Percentiles rank a stretch among this genome's conserved stretches.
These are phyloP conservation scores for Penicillium aurantiogriseum DNA, from an alignment of 2,329 filamentous ascomycete species.

Conservation along the genomic window DNA sequence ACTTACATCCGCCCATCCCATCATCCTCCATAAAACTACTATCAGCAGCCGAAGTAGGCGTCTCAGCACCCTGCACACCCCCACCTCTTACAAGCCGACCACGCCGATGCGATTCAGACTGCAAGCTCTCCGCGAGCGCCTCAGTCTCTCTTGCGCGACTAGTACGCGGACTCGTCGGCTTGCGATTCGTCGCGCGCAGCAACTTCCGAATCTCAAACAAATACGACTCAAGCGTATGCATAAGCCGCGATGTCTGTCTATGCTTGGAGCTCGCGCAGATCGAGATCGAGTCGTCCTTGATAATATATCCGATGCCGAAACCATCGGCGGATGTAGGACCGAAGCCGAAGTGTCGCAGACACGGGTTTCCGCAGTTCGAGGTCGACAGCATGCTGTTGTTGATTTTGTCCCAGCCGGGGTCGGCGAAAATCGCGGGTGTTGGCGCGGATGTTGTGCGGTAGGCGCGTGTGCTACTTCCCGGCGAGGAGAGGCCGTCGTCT, in stretches of 20 bases:
- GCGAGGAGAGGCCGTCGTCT: slow-evolving; percentile 43
- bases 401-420: slow-evolving; percentile 88
- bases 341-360: slow-evolving; percentile 92
- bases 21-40: slow-evolving; percentile 76
- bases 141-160: slow-evolving; percentile 63
- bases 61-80: slow-evolving; percentile 54
- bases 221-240: slow-evolving; percentile 87
- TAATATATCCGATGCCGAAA: slow-evolving; percentile 98
- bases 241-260: slow-evolving; percentile 83
- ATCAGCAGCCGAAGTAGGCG: slow-evolving; percentile 66
- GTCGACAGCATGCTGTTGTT: slow-evolving; percentile 94
- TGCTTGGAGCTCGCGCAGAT: slow-evolving; percentile 95
- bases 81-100: slow-evolving; percentile 67
- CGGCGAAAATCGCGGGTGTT: slow-evolving; percentile 77
- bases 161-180: slow-evolving; percentile 53
- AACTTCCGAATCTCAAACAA: slow-evolving; percentile 86
- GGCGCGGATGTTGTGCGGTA: slow-evolving; percentile 44
- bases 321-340: slow-evolving; percentile 91
- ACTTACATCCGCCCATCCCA: slow-evolving; percentile 89
- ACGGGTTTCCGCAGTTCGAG: slow-evolving; percentile 98
- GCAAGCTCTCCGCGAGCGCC: slow-evolving; percentile 40
- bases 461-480: slow-evolving; percentile 54
- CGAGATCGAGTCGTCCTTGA: slow-evolving; percentile 87
- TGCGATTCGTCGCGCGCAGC: slow-evolving; percentile 65
- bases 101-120: slow-evolving; percentile 55